Evolutionary conservation across 2,329 filamentous ascomycete species (phyloP), one percentile per base, ranked within the genome.

Genomic region (Podosphaera fusca): DNA sequence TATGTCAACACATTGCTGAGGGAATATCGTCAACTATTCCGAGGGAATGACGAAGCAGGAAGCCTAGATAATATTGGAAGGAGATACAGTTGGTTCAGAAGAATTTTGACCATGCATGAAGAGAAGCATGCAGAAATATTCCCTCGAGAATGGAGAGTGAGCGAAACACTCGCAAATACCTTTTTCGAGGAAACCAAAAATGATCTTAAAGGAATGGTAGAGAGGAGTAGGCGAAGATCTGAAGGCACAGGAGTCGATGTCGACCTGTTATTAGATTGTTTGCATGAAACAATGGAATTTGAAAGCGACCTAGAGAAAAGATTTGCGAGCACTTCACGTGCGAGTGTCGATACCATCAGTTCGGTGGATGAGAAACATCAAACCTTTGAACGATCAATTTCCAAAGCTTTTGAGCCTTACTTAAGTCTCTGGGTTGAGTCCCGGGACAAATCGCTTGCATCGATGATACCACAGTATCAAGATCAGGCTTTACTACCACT

Each of bases 1-100:
- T 98, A 98, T 68, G 88, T 94, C 71, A 98, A 98, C 67, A 95
- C 92, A 1, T 87, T 95, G 71, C 73, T 98, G 62, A 80, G 92
- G 55, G 92, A 98, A 71, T 98, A 98, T 67, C 79, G 92, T 56
- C 87, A 94, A 66, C 87, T 98, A 0, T 98, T 98, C 70, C 79
- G 89, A 49, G 90, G 90, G 42, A 96, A 92, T 65, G 92, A 98
- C 67, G 92, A 98, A 72, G 92, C 92, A 4, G 92, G 90, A 5
- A 95, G 84, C 59, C 71, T 98, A 67, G 92, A 98, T 74, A 98
- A 98, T 65, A 98, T 98, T 59, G 87, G 89, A 4, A 78, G 92
- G 60, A 76, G 92, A 61, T 98, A 96, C 68, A 85, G 89, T 4
- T 98, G 92, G 92, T 95, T 96, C 70, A 87, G 86, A 69, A 80